Conservation (phyloP, 495 filamentous ascomycete genomes). For the Viridothelium virens region DNA sequence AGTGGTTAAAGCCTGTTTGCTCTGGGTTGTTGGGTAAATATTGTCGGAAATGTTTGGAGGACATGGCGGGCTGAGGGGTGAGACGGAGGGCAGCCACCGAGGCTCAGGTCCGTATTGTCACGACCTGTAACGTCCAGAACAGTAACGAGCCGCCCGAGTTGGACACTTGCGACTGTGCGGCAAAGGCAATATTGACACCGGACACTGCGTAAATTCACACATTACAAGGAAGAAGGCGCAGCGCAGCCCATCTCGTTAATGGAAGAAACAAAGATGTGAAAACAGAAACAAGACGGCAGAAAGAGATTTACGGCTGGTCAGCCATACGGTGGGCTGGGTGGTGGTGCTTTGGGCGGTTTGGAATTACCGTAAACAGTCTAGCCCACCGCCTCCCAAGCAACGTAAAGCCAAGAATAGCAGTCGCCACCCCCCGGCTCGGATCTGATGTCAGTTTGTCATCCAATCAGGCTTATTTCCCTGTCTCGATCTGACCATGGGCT, state of each 20-base stretch:
- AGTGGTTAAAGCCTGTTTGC: not conserved
- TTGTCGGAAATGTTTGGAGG: not conserved
- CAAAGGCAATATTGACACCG: not conserved
- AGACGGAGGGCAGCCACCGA: not conserved
- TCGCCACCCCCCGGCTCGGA: not conserved
- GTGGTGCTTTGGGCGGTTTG: not conserved
- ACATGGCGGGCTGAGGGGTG: not conserved
- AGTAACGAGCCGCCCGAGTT: not conserved
- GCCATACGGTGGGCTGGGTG: constrained; percentile 1
- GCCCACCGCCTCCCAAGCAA: not conserved
- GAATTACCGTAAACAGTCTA: not conserved
- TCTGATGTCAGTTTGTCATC: not conserved
- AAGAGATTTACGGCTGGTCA: not conserved
- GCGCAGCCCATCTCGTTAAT: not conserved
- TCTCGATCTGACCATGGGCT: no score
- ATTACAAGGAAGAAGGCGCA: not conserved
- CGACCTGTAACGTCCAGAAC: not conserved
- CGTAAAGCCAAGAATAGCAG: constrained; percentile 4
- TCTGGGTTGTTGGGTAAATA: constrained; percentile 8
- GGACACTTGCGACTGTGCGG: not conserved
- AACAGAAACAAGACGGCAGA: not conserved
- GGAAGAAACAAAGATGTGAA: not conserved
- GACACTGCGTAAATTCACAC: not conserved
- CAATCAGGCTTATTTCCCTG: not conserved
- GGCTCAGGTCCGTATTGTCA: not conserved